Conservation (phyloP, 78 protist species). For the Tieghemostelium lacteum region DNA sequence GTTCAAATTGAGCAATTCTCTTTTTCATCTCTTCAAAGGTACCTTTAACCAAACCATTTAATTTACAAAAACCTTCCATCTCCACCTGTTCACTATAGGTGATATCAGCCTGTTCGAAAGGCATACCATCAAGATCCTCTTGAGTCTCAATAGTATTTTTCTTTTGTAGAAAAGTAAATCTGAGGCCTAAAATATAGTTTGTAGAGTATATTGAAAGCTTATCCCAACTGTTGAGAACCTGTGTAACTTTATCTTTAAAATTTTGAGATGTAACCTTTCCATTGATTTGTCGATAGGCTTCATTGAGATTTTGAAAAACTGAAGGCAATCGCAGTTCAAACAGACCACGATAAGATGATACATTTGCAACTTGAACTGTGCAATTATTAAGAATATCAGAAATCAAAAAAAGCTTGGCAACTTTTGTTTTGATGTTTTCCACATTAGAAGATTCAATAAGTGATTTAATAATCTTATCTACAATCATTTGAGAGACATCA, state of each 20-base stretch:
- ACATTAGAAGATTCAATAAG: neutral
- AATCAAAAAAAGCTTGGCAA: constrained; percentile 34
- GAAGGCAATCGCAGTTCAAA: constrained; percentile 42
- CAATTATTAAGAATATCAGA: constrained; percentile 65
- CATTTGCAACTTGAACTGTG: constrained; percentile 58
- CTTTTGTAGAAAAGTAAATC: constrained; percentile 37
- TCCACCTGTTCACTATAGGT: neutral
- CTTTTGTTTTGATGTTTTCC: constrained; percentile 4
- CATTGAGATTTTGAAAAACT: constrained; percentile 23
- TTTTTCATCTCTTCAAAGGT: neutral
- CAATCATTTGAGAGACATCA: constrained; percentile 32
- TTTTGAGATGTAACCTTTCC: constrained; percentile 58
- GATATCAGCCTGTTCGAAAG: neutral
- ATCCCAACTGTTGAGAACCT: constrained; percentile 49
- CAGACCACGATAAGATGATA: constrained; percentile 58
- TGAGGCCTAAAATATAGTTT: constrained; percentile 28
- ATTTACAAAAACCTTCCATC: constrained; percentile 44
- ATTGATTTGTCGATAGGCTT: constrained; percentile 2
- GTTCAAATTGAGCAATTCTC: constrained; percentile 3
- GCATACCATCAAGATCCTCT: constrained; percentile 74
- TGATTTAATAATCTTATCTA: constrained; percentile 29
- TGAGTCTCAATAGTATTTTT: neutral
- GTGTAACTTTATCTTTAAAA: constrained; percentile 52
- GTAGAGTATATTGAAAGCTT: constrained; percentile 45
- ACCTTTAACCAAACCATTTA: constrained; percentile 55